phyloP scores from a whole-genome alignment of 2,329 filamentous ascomycete species.

The Drechslerella stenobrocha region DNA sequence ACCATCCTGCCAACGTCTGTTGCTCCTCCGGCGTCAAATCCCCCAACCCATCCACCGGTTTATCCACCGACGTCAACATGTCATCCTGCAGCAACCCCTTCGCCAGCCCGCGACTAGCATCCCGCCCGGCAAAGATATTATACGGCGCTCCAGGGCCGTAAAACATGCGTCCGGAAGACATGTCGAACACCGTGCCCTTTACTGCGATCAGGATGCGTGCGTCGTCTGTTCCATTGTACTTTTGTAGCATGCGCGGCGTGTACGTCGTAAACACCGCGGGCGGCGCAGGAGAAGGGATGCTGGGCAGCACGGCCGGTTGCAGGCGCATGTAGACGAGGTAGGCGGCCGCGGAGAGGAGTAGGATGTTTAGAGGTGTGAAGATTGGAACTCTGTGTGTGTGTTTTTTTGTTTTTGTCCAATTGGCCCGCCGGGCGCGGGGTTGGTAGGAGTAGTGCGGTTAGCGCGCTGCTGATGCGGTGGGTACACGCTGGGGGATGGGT shows the following conservation, averaged over 20 bases:
- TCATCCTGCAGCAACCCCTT: conserved; percentile 91
- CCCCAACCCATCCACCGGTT: conserved; percentile 60
- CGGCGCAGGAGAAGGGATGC: conserved; percentile 61
- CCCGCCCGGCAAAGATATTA: conserved; percentile 90
- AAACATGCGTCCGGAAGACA: conserved; percentile 78
- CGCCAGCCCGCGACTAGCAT: conserved; percentile 84
- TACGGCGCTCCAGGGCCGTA: conserved; percentile 96
- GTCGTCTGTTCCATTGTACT: conserved; percentile 75
- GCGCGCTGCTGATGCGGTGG: too few relatives aligned
- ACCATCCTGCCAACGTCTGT: conserved; percentile 73
- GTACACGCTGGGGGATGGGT: too few relatives aligned
- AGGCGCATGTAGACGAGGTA: conserved; percentile 65
- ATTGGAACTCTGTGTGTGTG: conserved; percentile 54
- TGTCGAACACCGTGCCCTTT: conserved; percentile 87
- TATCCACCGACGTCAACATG: conserved; percentile 79
- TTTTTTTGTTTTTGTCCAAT: too few relatives aligned
- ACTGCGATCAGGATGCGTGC: conserved; percentile 87
- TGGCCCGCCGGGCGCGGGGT: too few relatives aligned
- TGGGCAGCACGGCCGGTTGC: conserved; percentile 59
- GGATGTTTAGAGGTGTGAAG: conserved; percentile 66
- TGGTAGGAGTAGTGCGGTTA: too few relatives aligned
- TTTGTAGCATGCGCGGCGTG: conserved; percentile 78
- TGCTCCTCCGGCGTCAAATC: conserved; percentile 65
- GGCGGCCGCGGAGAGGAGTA: conserved; percentile 63
- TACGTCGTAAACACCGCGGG: conserved; percentile 69